Evolutionary conservation across 164 flowering plant genomes (phyloP).

Genomic region (Vitis cinerea): DNA sequence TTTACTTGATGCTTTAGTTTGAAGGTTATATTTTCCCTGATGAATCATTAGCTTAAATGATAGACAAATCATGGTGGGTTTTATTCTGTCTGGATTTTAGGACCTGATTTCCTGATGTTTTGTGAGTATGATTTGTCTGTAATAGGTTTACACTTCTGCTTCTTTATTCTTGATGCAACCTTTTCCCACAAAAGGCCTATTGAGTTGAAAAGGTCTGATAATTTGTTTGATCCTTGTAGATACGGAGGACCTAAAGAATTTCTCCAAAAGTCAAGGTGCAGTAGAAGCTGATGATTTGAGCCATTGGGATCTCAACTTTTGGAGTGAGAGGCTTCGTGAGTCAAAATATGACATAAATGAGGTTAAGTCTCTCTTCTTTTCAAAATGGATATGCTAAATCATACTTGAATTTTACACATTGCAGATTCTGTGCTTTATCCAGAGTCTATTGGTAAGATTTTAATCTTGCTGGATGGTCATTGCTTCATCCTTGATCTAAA

Average conservation of each 20-base stretch:
- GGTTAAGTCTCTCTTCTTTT: slow-evolving; percentile 39
- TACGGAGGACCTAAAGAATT: slow-evolving; percentile 78
- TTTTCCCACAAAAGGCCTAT: background rate
- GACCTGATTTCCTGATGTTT: background rate
- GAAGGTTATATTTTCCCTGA: no score
- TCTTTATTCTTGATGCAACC: background rate
- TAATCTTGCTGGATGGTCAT: no score
- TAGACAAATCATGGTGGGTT: background rate
- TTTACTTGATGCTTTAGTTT: no score
- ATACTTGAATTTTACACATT: no score
- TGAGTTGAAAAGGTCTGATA: background rate
- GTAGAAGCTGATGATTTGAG: slow-evolving; percentile 74
- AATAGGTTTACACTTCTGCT: background rate
- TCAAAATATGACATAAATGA: slow-evolving; percentile 92
- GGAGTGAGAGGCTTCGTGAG: slow-evolving; percentile 99
- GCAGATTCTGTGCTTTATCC: no score
- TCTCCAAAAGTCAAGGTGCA: slow-evolving; percentile 68
- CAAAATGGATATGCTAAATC: background rate
- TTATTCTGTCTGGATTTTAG: background rate
- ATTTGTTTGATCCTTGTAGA: slow-evolving; percentile 42
- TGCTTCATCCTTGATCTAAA: no score
- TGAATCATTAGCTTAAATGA: background rate
- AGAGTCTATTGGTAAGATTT: no score
- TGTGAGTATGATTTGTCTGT: background rate
- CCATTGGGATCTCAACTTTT: slow-evolving; percentile 86